Evolutionary conservation across 208 protist genomes (phyloP).

Genomic region (Leishmania arabica): DNA sequence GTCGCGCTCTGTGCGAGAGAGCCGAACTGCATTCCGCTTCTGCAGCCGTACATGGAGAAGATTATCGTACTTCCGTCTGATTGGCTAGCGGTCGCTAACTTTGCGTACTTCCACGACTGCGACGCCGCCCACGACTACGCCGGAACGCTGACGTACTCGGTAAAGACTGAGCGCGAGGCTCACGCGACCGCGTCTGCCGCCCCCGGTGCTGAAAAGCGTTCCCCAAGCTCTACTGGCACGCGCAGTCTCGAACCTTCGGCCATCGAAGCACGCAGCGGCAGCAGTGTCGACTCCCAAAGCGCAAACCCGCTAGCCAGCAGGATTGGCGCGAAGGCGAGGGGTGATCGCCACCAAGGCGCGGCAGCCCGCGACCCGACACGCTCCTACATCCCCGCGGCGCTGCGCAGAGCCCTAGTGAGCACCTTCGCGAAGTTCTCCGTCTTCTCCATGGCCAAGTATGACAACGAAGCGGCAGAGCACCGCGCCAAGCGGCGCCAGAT

Average conservation of each 20-base stretch:
- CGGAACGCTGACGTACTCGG: background rate
- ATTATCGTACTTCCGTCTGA: conserved; percentile 91
- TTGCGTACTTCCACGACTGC: conserved; percentile 69
- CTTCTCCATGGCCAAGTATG: conserved; percentile 95
- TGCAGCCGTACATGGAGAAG: conserved; percentile 84
- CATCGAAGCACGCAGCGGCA: background rate
- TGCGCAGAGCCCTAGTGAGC: conserved; percentile 82
- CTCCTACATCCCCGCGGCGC: conserved; percentile 68
- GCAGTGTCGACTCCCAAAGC: background rate
- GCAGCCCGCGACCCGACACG: background rate
- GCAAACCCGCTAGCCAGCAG: background rate
- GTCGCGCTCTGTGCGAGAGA: conserved; percentile 81
- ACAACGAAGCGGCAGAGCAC: conserved; percentile 87
- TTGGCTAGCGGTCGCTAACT: conserved; percentile 93
- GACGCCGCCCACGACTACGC: conserved; percentile 35
- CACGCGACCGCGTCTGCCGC: background rate
- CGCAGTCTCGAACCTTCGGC: background rate
- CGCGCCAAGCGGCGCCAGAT: conserved; percentile 13
- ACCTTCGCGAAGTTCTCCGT: conserved; percentile 92
- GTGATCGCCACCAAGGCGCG: background rate
- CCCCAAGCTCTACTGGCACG: background rate
- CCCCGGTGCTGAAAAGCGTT: background rate
- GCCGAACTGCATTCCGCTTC: conserved; percentile 76
- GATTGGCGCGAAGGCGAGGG: no score
- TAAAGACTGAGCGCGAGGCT: background rate